Evolutionary conservation across 164 flowering plant species (phyloP), one percentile per base, ranked within the genome.

Genomic region (Protea cynaroides): DNA sequence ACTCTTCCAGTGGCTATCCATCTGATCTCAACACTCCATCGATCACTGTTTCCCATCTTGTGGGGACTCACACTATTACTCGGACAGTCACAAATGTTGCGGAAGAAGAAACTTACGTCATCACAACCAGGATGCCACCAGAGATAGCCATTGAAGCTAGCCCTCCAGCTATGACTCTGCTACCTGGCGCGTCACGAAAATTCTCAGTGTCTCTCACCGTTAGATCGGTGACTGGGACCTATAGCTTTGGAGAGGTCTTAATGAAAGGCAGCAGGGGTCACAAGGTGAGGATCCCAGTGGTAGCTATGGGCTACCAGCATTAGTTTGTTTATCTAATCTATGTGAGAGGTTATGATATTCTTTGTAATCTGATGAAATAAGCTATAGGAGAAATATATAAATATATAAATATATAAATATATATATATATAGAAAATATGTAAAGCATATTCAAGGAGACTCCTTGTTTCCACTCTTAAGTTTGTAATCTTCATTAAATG

Each of bases 231-330:
- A 88, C 93, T 0, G 96, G 96, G 47, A 46, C 75, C 24, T 94
- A 91, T 72, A 82, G 88, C 72, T 94, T 91, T 64, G 99, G 99
- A 17, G 84, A 89, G 77, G 80, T 94, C 63, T 21, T 82, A 62
- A 56, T 94, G 84, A 94, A 94, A 76, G 99, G 99, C 5, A 91
- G 84, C 73, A 70, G 91, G 69, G 95, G 99, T 59, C 99, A 94
- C 78, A 91, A 82, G 78, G 99, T 91, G 44, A 77, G 87, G 70
- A 83, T 94, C 68, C 99, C 97, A 8, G 97, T 94, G 6, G 92
- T 86, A 19, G 99, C 88, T 11, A 88, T 91, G 96, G 98, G 88
- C 59, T 86, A 85, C 72, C 53, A 80, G 56, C 78, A 88, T 55
- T 89, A 80, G 11, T 40, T 56, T 62, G 63, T 52, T 52, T 61